Evolutionary conservation across 495 filamentous ascomycete species (phyloP).

Genomic region (Penicillium tannophilum): DNA sequence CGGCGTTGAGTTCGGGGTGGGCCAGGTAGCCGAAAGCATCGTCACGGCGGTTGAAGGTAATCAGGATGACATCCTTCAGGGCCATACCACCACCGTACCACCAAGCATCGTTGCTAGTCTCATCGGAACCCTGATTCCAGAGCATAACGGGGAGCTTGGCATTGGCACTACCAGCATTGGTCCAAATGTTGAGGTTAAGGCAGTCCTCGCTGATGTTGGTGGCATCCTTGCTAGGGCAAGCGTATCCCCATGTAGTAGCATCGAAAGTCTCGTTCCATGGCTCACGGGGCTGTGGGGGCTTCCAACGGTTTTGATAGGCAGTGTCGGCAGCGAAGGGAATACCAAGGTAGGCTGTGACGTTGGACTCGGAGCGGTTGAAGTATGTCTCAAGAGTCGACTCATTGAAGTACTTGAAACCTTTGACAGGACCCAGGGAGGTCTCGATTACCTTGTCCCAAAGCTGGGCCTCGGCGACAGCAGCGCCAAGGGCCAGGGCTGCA

Average conservation of each 20-base stretch:
- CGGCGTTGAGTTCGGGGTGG: constrained; percentile 52
- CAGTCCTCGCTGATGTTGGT: constrained; percentile 33
- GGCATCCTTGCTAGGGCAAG: constrained; percentile 21
- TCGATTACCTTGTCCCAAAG: constrained; percentile 28
- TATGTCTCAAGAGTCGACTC: constrained; percentile 26
- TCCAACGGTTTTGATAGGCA: constrained; percentile 34
- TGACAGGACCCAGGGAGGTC: constrained; percentile 29
- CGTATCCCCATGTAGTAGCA: constrained; percentile 23
- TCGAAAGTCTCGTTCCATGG: constrained; percentile 30
- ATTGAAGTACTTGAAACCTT: constrained; percentile 37
- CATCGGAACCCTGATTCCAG: constrained; percentile 35
- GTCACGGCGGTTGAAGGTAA: constrained; percentile 73
- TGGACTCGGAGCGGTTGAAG: constrained; percentile 43
- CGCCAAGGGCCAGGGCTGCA: constrained; percentile 17
- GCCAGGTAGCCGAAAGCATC: constrained; percentile 70
- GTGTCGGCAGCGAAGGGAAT: constrained; percentile 35
- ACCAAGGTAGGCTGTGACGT: constrained; percentile 47
- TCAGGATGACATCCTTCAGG: constrained; percentile 54
- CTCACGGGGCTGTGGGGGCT: constrained; percentile 28
- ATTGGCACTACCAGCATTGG: constrained; percentile 23
- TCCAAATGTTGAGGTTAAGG: constrained; percentile 35
- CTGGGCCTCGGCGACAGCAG: constrained; percentile 21
- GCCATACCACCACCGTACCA: constrained; percentile 36
- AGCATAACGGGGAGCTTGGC: constrained; percentile 34
- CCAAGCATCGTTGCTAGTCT: constrained; percentile 26